Evolutionary conservation across 208 protist species (phyloP).

Genomic region (Trichomonas vaginalis): DNA sequence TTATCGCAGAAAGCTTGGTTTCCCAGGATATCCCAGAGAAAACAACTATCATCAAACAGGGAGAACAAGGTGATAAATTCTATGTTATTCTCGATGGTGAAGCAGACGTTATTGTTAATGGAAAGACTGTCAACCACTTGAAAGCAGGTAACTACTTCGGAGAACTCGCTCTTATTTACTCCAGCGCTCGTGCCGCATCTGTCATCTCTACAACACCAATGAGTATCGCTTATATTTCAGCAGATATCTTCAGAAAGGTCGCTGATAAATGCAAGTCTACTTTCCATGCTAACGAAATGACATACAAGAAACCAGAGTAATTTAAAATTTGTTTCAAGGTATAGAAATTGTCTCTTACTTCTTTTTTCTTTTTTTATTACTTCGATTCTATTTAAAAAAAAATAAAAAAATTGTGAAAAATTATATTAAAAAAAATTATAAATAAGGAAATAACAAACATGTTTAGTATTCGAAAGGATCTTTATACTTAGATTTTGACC

Average conservation of each 20-base stretch:
- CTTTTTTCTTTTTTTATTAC: not conserved
- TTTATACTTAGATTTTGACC: not conserved
- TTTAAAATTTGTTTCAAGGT: not conserved
- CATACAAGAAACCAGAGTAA: not conserved
- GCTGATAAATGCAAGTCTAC: not conserved
- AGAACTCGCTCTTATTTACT: conserved; percentile 32
- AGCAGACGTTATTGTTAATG: conserved; percentile 15
- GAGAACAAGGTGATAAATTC: conserved; percentile 50
- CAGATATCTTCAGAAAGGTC: not conserved
- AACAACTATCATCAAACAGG: conserved; percentile 32
- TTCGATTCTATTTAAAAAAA: not conserved
- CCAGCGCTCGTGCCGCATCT: conserved; percentile 23
- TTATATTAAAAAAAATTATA: not conserved
- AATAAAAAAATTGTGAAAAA: not conserved
- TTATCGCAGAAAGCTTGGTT: not conserved
- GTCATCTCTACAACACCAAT: conserved; percentile 21
- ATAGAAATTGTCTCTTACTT: no score
- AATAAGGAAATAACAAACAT: no score
- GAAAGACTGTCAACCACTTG: not conserved
- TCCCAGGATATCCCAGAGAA: not conserved
- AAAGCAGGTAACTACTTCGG: conserved; percentile 31
- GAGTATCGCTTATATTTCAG: not conserved
- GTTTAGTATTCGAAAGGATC: not conserved
- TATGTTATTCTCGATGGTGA: conserved; percentile 35
- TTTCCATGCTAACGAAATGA: not conserved